phyloP scores from a whole-genome alignment of 2,329 filamentous ascomycete species.

The Talaromyces sp. region DNA sequence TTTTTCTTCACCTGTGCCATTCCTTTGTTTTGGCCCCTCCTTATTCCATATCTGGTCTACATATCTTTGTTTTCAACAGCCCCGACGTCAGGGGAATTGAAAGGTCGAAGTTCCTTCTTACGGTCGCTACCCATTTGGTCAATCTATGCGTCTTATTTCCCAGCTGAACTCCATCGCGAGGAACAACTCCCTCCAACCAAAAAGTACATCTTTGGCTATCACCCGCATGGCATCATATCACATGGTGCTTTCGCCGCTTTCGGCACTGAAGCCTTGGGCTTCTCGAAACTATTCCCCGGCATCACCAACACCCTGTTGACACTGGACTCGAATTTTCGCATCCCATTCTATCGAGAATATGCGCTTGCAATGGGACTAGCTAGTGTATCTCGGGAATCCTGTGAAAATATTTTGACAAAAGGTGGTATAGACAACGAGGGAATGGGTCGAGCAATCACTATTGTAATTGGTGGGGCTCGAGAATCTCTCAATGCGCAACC shows the following conservation, averaged over 20 bases:
- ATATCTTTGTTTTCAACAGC: conserved; percentile 75
- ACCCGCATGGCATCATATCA: conserved; percentile 95
- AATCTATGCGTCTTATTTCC: conserved; percentile 90
- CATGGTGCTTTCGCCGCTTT: conserved; percentile 95
- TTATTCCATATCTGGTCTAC: conserved; percentile 79
- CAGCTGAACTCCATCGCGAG: conserved; percentile 83
- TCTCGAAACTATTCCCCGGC: conserved; percentile 83
- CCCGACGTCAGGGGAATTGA: conserved; percentile 73
- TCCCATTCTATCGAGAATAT: conserved; percentile 93
- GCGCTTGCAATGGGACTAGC: conserved; percentile 84
- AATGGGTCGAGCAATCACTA: conserved; percentile 93
- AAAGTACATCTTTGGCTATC: conserved; percentile 97
- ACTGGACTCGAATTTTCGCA: conserved; percentile 92
- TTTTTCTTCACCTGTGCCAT: conserved; percentile 94
- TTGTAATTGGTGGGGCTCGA: conserved; percentile 88
- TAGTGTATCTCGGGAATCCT: conserved; percentile 88
- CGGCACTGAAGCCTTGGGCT: conserved; percentile 85
- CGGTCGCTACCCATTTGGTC: conserved; percentile 78
- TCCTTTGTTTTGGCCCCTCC: conserved; percentile 83
- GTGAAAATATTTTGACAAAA: conserved; percentile 80
- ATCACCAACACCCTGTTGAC: conserved; percentile 94
- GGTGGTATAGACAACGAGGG: conserved; percentile 78
- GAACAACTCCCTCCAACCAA: conserved; percentile 74
- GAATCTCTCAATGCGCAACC: conserved; percentile 90
- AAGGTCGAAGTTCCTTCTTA: conserved; percentile 72